phyloP scores from a whole-genome alignment of 1,139 yeast species.

The Kurtzmaniella quercitrusa region DNA sequence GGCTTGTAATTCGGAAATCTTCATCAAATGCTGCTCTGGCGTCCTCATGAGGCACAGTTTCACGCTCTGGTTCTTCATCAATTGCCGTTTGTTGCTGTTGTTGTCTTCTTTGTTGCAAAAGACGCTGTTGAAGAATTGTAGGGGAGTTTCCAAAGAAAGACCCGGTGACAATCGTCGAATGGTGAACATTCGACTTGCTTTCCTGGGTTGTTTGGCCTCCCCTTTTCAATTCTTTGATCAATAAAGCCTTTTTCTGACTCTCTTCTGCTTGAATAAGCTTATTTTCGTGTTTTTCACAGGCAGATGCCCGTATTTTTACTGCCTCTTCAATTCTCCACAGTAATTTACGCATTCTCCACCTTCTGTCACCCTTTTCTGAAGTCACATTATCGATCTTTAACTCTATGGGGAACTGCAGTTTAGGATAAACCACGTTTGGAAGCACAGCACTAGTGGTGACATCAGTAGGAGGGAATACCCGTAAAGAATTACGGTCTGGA shows the following conservation, averaged over 20 bases:
- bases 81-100: constrained; percentile 12
- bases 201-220: constrained; percentile 5
- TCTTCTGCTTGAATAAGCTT: constrained; percentile 48
- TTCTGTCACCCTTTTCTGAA: constrained; percentile 42
- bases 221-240: constrained; percentile 12
- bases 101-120: constrained; percentile 10
- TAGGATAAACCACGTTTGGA: constrained; percentile 88
- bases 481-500: constrained; percentile 77
- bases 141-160: constrained; percentile 15
- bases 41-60: constrained; percentile 14
- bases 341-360: constrained; percentile 92
- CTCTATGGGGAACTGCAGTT: constrained; percentile 79
- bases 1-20: constrained; percentile 17
- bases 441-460: constrained; percentile 81
- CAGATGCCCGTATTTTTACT: constrained; percentile 52
- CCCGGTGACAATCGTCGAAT: constrained; percentile 36
- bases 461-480: constrained; percentile 95
- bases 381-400: constrained; percentile 77
- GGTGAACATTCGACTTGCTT: constrained; percentile 22
- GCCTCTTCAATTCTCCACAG: constrained; percentile 90
- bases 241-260: constrained; percentile 25
- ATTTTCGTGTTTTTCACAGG: constrained; percentile 52
- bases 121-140: constrained; percentile 8
- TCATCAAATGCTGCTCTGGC: constrained; percentile 26
- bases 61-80: constrained; percentile 11